Base-by-base conservation (phyloP, 1,284 basidiomycete genomes). In the Termitomyces sp. region DNA sequence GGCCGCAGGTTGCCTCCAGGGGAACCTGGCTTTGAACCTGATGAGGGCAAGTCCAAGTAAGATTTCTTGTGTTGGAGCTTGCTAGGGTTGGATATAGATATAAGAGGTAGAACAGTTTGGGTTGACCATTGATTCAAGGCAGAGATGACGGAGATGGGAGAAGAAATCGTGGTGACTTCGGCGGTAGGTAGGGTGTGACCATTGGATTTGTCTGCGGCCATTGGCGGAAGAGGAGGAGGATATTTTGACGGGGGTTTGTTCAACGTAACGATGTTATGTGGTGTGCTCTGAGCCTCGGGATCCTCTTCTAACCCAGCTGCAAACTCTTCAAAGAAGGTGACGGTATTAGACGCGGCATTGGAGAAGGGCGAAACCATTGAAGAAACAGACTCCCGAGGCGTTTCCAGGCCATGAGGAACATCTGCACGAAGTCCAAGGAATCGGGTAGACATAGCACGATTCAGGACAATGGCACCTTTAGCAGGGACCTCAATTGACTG, bases 261-360 rank as follows among this genome's bases (percentile, higher is more conserved):
- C 14, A n/a, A n/a, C n/a, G 66, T 66, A 55, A 73, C 68, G 34
- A 67, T 68, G 60, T 79, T 78, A 57, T 79, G 79, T 5, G 83
- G 83, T 0, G 84, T 86, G 64, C 83, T 86, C 63, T 83, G 77
- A 7, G 79, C 78, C 39, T 72, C 68, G 7, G 81, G 82, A 43
- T 77, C 76, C n/a, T 65, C 66, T 21, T 69, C 62, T 30, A 74
- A 58, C 47, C 66, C 71, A 34, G 68, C 69, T 45, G 73, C 71
- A 44, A 74, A 71, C 53, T 85, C 81, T 55, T 86, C 83, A 57
- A 83, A 84, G 31, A 85, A 66, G 0, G 81, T 82, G 21, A 24
- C 21, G 14, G 73, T 72, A 16, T 78, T 81, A 14, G 83, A 84
- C 5, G 79, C 75, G 8, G 82, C 77, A 14, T n/a, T n/a, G n/a